Evolutionary conservation across 768 basidiomycete genomes (phyloP), one percentile per base, ranked within the genome.

Genomic region (Melanogaster broomeanus): DNA sequence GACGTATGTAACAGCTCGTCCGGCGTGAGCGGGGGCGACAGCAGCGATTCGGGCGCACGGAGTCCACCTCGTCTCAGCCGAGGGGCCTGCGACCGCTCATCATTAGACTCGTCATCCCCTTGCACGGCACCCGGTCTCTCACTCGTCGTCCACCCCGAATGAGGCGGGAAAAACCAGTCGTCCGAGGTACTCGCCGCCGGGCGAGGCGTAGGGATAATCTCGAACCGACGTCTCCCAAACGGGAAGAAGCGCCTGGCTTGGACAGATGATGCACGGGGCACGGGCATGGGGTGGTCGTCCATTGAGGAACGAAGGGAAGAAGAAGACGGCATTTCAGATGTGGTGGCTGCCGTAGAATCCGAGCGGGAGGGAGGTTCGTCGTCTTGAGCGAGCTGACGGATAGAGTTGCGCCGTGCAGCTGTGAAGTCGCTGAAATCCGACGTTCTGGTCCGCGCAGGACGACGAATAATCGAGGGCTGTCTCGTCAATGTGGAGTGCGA

Each of bases 371-470:
- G 47, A 5, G 51, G 52, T 3, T 65, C 68, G 25, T 70, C 68
- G 16, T 67, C 68, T 39, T 61, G 61, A n/a, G 61, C 48, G 33
- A 64, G 50, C 38, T 67, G 69, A 3, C 76, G 69, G 0, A 66
- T 79, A 5, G 73, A 70, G 16, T 79, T 80, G 45, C 88, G 80
- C 27, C 88, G 81, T 12, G 82, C 82, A 21, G 79, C 66, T 0
- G 87, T 85, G 55, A 86, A 89, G 24, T 90, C 88, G 61, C 77
- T 83, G 65, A 90, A 89, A 55, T 90, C 87, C 13, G 81, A 74
- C 13, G 80, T 74, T 30, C 87, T 73, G 25, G 77, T 76, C 5
- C 77, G 74, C 28, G 72, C 60, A 2, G 81, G 74, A 21, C 85
- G 85, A 24, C 86, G 85, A 42, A 87, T 73, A 42, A 87, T 73